Evolutionary conservation across 164 flowering plant species (phyloP), one percentile per base, ranked within the genome.

Genomic region (Aristolochia californica): DNA sequence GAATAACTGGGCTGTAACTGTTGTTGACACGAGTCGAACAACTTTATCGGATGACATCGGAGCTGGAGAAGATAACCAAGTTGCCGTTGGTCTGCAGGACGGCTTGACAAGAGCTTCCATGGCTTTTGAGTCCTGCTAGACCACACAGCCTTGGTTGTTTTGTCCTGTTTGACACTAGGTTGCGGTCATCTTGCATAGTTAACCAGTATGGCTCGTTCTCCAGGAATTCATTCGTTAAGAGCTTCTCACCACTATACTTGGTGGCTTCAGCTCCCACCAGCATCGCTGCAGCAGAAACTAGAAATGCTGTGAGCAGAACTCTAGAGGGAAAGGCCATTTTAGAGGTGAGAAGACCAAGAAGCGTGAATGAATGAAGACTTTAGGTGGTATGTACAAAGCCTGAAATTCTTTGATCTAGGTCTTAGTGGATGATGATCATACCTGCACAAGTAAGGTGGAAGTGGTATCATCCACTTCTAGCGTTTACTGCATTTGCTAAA

Each of bases 201-300:
- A 67, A 58, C 50, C 53, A 63, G 66, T 72, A 64, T 5, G 68
- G 63, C 25, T 63, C 69, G 51, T 61, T 72, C 60, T 72, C 72
- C n/a, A 68, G 15, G 57, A 25, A 72, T 43, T 68, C 66, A 51
- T 62, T 58, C 0, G 66, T 26, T 21, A 57, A 44, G 30, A 67
- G 63, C 60, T 26, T 61, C 61, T 72, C 72, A 3, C 75, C 71
- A 43, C 24, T 60, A 22, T 60, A 67, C 34, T 66, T 12, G 2
- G 58, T 62, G 62, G 62, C 68, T 55, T 63, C 71, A 7, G 62
- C 72, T 61, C 50, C n/a, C n/a, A n/a, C n/a, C n/a, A n/a, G n/a
- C n/a, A n/a, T n/a, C n/a, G n/a, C n/a, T n/a, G n/a, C n/a, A n/a
- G n/a, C 65, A n/a, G 18, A 61, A 45, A 53, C 22, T 55, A 65